Percentiles rank a stretch among this genome's conserved stretches.
Evolutionary conservation across 495 filamentous ascomycete species (phyloP).

Genomic region (Hypoxylon fragiforme): DNA sequence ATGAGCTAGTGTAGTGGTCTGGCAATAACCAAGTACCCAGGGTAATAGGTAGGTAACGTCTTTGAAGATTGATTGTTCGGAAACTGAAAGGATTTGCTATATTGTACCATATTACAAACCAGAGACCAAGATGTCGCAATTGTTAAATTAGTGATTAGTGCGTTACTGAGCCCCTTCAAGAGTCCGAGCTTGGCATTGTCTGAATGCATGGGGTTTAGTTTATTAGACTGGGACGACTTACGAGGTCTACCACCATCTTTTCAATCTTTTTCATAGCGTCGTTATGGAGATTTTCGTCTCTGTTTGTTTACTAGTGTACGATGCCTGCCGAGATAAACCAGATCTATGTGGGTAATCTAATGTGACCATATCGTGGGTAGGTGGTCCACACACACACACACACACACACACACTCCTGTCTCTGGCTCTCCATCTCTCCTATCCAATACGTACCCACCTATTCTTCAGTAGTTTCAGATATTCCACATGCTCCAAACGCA

Average conservation of each 20-base stretch:
- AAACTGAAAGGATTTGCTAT: conserved; percentile 1
- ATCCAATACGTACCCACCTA: conserved; percentile 31
- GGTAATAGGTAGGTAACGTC: no score
- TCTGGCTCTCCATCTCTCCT: conserved; percentile 5
- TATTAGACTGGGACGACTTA: no score
- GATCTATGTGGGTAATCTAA: conserved; percentile 32
- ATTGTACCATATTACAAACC: conserved; percentile 7
- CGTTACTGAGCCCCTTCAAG: not conserved
- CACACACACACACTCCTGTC: not conserved
- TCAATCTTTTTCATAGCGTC: no score
- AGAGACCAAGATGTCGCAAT: conserved; percentile 13
- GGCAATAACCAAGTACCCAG: no score
- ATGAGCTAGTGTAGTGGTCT: no score
- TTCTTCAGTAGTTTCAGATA: conserved; percentile 32
- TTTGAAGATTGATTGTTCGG: conserved; percentile 3
- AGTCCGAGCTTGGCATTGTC: conserved; percentile 20
- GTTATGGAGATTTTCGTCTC: conserved; percentile 13
- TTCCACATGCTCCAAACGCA: conserved; percentile 34
- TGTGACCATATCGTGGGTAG: conserved; percentile 27
- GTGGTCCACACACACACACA: conserved; percentile 24
- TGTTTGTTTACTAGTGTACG: conserved; percentile 19
- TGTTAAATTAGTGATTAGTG: not conserved
- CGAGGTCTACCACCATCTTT: not conserved
- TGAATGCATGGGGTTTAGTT: no score
- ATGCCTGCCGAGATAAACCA: conserved; percentile 29